These are phyloP conservation scores for Metarhizium rileyi DNA, from an alignment of 2,329 filamentous ascomycete genomes.

Conservation along the genomic window DNA sequence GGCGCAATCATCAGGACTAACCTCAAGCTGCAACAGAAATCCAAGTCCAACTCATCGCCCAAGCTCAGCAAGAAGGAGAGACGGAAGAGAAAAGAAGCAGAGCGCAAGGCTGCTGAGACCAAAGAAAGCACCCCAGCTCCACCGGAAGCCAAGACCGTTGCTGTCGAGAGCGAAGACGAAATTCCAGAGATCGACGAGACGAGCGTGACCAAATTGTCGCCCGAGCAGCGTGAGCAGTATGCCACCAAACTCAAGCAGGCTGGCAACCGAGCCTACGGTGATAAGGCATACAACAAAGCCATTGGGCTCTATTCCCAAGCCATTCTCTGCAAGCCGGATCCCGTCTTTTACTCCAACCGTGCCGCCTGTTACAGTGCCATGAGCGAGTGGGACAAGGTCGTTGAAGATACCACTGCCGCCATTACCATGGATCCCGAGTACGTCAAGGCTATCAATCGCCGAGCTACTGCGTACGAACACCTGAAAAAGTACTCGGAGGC, in stretches of 20 bases:
- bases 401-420: constrained; percentile 92
- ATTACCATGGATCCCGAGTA: constrained; percentile 91
- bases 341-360: constrained; percentile 97
- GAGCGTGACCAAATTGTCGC: constrained; percentile 40
- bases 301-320: constrained; percentile 95
- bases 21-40: constrained; percentile 25
- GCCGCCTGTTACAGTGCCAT: constrained; percentile 95
- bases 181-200: constrained; percentile 57
- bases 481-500: constrained; percentile 86
- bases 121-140: constrained; percentile 25
- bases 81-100: constrained; percentile 75
- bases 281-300: constrained; percentile 86
- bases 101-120: constrained; percentile 44
- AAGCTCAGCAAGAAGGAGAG: constrained; percentile 86
- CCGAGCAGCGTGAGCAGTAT: constrained; percentile 71
- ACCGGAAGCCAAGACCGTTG: constrained; percentile 38
- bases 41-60: constrained; percentile 39
- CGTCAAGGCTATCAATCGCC: constrained; percentile 92
- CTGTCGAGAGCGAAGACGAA: constrained; percentile 52
- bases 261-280: constrained; percentile 92
- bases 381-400: constrained; percentile 87
- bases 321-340: constrained; percentile 92
- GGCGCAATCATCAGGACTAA: not conserved
- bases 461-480: constrained; percentile 94
- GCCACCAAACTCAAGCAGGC: constrained; percentile 88